A percentile compares a stretch with the other conserved stretches of the same genome.
Conservation (phyloP, 2,329 filamentous ascomycete genomes). For the Alternaria sp. region DNA sequence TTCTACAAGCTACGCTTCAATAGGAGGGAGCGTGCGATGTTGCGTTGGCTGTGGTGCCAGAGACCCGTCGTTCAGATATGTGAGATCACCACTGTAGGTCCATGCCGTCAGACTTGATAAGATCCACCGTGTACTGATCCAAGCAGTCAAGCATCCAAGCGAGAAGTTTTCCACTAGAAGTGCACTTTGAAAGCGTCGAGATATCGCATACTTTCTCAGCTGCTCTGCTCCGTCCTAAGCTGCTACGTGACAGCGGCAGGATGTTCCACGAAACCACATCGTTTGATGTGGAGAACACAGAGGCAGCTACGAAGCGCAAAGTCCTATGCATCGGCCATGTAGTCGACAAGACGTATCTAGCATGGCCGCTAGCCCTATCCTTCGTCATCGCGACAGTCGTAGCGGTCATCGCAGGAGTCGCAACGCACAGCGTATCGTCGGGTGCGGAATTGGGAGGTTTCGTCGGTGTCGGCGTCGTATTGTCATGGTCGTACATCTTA, state of each 20-base stretch:
- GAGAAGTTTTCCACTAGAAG: too few relatives aligned
- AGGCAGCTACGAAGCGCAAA: background rate
- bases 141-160: too few relatives aligned
- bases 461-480: background rate
- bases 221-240: background rate
- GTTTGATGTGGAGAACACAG: background rate
- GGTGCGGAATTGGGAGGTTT: background rate
- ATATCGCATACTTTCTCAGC: background rate
- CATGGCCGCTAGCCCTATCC: background rate
- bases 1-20: background rate
- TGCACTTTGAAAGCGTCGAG: background rate
- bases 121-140: accelerated
- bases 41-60: background rate
- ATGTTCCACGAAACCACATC: background rate
- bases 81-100: accelerated
- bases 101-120: accelerated
- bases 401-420: background rate
- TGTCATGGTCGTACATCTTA: background rate
- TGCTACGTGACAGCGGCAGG: background rate
- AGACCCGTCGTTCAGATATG: background rate
- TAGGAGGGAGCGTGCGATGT: background rate
- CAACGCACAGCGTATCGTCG: background rate
- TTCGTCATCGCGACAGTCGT: background rate
- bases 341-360: background rate
- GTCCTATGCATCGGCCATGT: background rate